phyloP scores from a whole-genome alignment of 2,329 filamentous ascomycete genomes.

The Calycina herbarum region DNA sequence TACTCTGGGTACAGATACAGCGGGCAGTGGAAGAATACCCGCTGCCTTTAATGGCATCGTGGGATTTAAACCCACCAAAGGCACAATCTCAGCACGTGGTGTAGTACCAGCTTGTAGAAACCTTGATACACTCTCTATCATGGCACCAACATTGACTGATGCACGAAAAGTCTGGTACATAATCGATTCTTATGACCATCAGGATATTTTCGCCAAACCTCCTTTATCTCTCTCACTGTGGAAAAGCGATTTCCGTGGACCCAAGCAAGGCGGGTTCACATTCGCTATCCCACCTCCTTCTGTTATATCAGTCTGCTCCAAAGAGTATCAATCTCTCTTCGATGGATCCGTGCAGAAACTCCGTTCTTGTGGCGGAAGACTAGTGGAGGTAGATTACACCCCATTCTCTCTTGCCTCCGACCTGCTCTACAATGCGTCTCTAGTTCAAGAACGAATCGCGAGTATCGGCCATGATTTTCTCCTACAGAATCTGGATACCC shows the following conservation, averaged over 20 bases:
- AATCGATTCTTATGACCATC: slow-evolving; percentile 45
- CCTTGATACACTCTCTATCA: slow-evolving; percentile 53
- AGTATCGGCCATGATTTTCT: slow-evolving; percentile 41
- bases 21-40: slow-evolving; percentile 51
- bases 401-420: slow-evolving; percentile 50
- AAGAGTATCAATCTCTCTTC: slow-evolving; percentile 44
- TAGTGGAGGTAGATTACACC: slow-evolving; percentile 43
- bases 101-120: slow-evolving; percentile 53
- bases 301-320: slow-evolving; percentile 44
- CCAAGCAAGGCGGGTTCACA: slow-evolving; percentile 41
- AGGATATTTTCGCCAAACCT: slow-evolving; percentile 49
- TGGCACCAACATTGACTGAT: slow-evolving; percentile 47
- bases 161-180: slow-evolving; percentile 50
- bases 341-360: slow-evolving; percentile 40
- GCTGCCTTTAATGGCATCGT: slow-evolving; percentile 51
- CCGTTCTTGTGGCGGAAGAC: slow-evolving; percentile 41
- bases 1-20: slow-evolving; percentile 53
- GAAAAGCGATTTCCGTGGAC: slow-evolving; percentile 34
- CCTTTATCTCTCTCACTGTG: slow-evolving; percentile 33
- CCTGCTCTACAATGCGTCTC: slow-evolving; percentile 53
- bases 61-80: slow-evolving; percentile 50
- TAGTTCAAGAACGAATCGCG: slow-evolving; percentile 53
- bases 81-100: slow-evolving; percentile 48
- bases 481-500: slow-evolving; percentile 38
- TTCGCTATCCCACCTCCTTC: slow-evolving; percentile 50